Evolutionary conservation across 495 filamentous ascomycete species (phyloP), one percentile per base, ranked within the genome.

Genomic region (Aspergillus diversus): DNA sequence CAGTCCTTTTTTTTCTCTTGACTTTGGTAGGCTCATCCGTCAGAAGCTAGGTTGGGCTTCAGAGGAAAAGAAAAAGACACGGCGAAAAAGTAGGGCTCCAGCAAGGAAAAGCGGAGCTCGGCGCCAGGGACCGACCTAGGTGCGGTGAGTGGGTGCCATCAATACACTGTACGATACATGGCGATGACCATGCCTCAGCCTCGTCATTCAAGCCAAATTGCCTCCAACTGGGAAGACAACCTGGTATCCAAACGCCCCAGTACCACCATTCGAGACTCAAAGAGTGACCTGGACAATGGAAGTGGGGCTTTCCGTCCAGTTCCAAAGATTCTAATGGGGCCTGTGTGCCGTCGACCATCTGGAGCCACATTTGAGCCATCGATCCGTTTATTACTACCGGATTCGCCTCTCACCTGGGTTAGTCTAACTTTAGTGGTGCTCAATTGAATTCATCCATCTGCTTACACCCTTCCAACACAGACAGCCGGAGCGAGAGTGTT

Each of bases 51-150:
- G 53, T 33, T 21, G 47, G 16, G 21, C 47, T 50, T 31, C 21
- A 50, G 47, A 8, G 39, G 11, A 43, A n/a, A 43, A 43, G 55
- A 54, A 63, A 57, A 42, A 34, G 39, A 42, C 49, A 64, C 51
- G 50, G 56, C 50, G 53, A 63, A 63, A 60, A 67, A 57, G 63
- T 63, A 65, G 55, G 60, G 55, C 57, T 61, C 51, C 53, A 59
- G 48, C 15, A 58, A 57, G 57, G 59, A 60, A 63, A 67, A 70
- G 68, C 65, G 68, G 68, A 66, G 64, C 63, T 60, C 57, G 58
- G 68, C 68, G 65, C 68, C 63, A 70, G 68, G 65, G 65, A 67
- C 65, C 57, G 57, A 35, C 48, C 48, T 49, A 39, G 47, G 17
- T 7, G 13, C 2, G 39, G 42, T 15, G 34, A 51, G 27, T 33